phyloP scores from a whole-genome alignment of 352 stramenopile species.

The Bremia lactucae region DNA sequence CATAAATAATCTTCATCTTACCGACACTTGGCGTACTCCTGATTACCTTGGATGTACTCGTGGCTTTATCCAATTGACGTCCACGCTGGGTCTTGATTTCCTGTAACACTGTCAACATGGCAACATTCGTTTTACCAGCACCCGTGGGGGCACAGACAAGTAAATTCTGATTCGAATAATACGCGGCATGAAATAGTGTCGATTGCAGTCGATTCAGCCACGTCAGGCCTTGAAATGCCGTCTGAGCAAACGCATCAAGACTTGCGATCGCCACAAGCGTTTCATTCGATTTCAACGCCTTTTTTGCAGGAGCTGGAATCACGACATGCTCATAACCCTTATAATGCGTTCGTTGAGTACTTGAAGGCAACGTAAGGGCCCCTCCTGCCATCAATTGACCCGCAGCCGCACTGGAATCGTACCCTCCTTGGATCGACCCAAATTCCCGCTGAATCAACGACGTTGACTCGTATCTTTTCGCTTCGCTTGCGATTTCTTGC shows the following conservation, averaged over 20 bases:
- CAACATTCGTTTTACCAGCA: constrained; percentile 98
- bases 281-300: constrained; percentile 41
- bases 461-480: constrained; percentile 43
- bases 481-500: constrained; percentile 58
- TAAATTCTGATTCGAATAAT: constrained; percentile 94
- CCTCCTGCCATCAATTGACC: constrained; percentile 54
- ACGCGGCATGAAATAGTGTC: constrained; percentile 94
- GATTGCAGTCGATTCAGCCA: constrained; percentile 97
- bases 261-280: constrained; percentile 48
- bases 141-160: constrained; percentile 90
- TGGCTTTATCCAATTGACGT: constrained; percentile 16
- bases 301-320: constrained; percentile 63
- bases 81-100: constrained; percentile 77
- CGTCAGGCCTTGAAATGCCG: constrained; percentile 63
- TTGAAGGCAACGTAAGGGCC: constrained; percentile 37
- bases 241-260: constrained; percentile 67
- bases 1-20: constrained; percentile 93
- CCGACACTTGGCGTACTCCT: constrained; percentile 28
- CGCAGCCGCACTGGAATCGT: constrained; percentile 50
- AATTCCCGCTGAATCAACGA: constrained; percentile 73
- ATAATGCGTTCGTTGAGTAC: constrained; percentile 61
- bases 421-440: constrained; percentile 52
- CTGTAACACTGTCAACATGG: constrained; percentile 94
- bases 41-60: background rate
- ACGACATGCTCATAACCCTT: constrained; percentile 81